Evolutionary conservation across 2,329 filamentous ascomycete genomes (phyloP).

Genomic region (Leptographium procerum): DNA sequence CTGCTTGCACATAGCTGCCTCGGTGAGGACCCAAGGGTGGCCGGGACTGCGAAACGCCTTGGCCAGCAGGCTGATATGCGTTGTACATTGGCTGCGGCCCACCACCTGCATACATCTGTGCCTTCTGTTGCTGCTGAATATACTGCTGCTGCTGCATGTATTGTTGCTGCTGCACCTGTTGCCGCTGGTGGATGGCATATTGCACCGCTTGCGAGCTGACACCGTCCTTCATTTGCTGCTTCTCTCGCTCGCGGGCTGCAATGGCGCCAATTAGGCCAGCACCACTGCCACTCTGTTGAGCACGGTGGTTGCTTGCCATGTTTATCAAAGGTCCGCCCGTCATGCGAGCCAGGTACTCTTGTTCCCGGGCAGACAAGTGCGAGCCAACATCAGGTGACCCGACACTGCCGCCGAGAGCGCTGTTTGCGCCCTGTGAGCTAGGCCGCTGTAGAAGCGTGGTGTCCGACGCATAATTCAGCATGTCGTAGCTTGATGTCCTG

Average conservation of each 20-base stretch:
- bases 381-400: conserved; percentile 25
- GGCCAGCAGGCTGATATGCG: conserved; percentile 13
- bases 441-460: conserved; percentile 37
- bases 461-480: conserved; percentile 22
- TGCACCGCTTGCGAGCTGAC: conserved; percentile 60
- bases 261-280: conserved; percentile 68
- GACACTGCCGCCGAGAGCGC: conserved; percentile 28
- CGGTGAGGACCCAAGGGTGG: conserved; percentile 11
- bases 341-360: conserved; percentile 75
- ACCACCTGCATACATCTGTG: conserved; percentile 11
- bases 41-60: conserved; percentile 12
- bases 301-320: conserved; percentile 44
- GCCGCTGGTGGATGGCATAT: conserved; percentile 58
- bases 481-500: conserved; percentile 29
- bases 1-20: not conserved
- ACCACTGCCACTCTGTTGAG: conserved; percentile 34
- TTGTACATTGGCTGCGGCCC: conserved; percentile 4
- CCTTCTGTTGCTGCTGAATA: conserved; percentile 11
- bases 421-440: conserved; percentile 46
- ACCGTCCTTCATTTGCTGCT: conserved; percentile 56
- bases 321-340: conserved; percentile 68
- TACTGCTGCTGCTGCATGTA: conserved; percentile 16
- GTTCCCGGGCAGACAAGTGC: conserved; percentile 73
- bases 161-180: conserved; percentile 28
- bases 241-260: conserved; percentile 68